Evolutionary conservation across 73 alveolate genomes (phyloP).

Genomic region (Paramecium bursaria): DNA sequence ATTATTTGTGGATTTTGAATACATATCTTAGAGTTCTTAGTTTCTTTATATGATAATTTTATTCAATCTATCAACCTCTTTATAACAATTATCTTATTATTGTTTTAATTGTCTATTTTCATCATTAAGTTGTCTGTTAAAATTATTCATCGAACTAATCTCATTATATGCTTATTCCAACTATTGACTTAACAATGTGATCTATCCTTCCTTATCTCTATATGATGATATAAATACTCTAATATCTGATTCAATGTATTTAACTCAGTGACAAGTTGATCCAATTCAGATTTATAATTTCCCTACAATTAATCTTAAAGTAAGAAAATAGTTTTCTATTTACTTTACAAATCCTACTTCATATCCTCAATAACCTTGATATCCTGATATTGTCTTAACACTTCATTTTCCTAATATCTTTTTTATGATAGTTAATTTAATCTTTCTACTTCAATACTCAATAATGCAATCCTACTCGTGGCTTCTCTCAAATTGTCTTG

Average conservation of each 20-base stretch:
- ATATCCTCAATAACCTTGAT: conserved; percentile 35
- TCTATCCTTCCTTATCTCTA: conserved; percentile 35
- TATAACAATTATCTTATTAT: neutral
- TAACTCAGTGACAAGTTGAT: conserved; percentile 22
- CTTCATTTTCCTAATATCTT: conserved; percentile 16
- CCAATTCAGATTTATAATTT: conserved; percentile 14
- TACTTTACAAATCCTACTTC: neutral
- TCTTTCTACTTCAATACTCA: conserved; percentile 39
- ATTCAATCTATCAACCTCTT: conserved; percentile 44
- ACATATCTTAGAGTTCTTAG: conserved; percentile 18
- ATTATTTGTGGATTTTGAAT: no score
- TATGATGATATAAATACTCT: conserved; percentile 13
- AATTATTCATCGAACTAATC: neutral
- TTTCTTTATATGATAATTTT: neutral
- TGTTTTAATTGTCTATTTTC: conserved; percentile 25
- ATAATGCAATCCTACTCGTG: neutral
- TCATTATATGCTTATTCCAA: conserved; percentile 7
- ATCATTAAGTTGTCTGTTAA: conserved; percentile 33
- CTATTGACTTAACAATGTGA: neutral
- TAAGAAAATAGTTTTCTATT: conserved; percentile 37
- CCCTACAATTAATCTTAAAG: neutral
- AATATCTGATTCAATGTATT: conserved; percentile 9
- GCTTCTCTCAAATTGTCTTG: neutral
- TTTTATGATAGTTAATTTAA: neutral
- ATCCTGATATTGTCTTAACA: neutral